Conservation (phyloP, 495 filamentous ascomycete species). For the Xylaria sp. region DNA sequence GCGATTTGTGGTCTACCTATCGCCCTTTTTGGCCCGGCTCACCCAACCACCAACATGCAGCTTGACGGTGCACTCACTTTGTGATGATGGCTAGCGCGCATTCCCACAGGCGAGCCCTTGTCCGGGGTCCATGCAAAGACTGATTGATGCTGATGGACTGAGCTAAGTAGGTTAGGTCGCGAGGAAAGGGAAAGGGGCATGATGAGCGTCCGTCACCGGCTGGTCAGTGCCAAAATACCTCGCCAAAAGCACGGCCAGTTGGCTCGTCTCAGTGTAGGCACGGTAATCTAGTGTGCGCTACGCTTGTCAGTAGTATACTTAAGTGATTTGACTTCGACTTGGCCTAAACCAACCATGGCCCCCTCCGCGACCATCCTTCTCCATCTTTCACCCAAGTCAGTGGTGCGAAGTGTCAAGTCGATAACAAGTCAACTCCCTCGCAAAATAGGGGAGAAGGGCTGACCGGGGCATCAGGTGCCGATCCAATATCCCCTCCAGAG, state of each 20-base stretch:
- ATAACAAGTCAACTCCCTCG: constrained; percentile 20
- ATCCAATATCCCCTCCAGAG: constrained; percentile 9
- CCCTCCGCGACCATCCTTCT: constrained; percentile 9
- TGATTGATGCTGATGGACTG: background rate
- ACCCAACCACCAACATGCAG: constrained; percentile 19
- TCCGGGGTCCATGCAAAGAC: constrained; percentile 20
- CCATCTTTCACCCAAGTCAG: constrained; percentile 20
- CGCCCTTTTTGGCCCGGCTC: background rate
- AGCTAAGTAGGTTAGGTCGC: constrained; percentile 18
- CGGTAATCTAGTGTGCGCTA: background rate
- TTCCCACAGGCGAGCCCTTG: constrained; percentile 5
- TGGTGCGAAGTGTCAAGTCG: constrained; percentile 22
- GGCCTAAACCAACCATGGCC: constrained; percentile 16
- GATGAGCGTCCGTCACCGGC: constrained; percentile 21
- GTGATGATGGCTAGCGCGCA: constrained; percentile 13
- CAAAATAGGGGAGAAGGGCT: constrained; percentile 16
- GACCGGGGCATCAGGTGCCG: constrained; percentile 20
- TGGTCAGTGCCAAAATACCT: constrained; percentile 4
- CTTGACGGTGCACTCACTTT: constrained; percentile 5
- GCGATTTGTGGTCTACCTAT: background rate
- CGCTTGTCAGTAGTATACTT: background rate
- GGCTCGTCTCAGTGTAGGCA: constrained; percentile 2
- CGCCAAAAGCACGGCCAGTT: background rate
- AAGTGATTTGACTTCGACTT: constrained; percentile 11
- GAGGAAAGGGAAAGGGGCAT: constrained; percentile 25